Evolutionary conservation across 306 rosid species (phyloP).

Genomic region (Cucurbita moschata): DNA sequence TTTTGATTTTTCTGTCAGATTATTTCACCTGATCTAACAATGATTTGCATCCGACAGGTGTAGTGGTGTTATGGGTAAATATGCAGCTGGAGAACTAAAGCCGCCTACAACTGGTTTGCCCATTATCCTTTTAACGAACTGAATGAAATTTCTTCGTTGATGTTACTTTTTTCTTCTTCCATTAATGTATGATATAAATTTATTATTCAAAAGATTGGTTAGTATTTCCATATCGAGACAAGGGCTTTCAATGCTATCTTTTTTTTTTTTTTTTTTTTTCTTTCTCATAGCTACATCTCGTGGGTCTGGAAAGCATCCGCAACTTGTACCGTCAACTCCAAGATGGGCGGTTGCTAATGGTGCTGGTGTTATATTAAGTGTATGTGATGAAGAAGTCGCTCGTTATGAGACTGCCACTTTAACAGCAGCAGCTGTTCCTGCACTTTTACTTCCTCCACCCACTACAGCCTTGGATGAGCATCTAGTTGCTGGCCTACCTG

Average conservation of each 20-base stretch:
- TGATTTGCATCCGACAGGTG: slow-evolving; percentile 45
- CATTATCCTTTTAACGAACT: not conserved
- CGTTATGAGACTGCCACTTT: slow-evolving; percentile 94
- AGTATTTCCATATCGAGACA: not conserved
- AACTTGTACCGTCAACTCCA: slow-evolving; percentile 86
- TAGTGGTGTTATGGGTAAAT: slow-evolving; percentile 99
- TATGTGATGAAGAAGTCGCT: slow-evolving; percentile 97
- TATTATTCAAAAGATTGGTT: not conserved
- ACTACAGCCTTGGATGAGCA: slow-evolving; percentile 95
- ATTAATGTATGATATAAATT: not conserved
- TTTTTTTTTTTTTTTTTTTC: not conserved
- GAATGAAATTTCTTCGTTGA: not conserved
- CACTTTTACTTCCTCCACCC: slow-evolving; percentile 97
- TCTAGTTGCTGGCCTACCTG: slow-evolving; percentile 96
- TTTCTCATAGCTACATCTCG: slow-evolving; percentile 49
- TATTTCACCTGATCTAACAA: not conserved
- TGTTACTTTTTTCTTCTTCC: not conserved
- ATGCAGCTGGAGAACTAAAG: slow-evolving; percentile 97
- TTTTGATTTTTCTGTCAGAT: not conserved
- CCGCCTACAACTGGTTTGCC: slow-evolving; percentile 67
- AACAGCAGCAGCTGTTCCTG: slow-evolving; percentile 96
- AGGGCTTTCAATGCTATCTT: not conserved
- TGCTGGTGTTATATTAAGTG: slow-evolving; percentile 96
- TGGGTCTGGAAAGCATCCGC: slow-evolving; percentile 98
- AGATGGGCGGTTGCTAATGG: slow-evolving; percentile 99